Conservation (phyloP, 495 filamentous ascomycete genomes). For the Lophiotrema nucula region DNA sequence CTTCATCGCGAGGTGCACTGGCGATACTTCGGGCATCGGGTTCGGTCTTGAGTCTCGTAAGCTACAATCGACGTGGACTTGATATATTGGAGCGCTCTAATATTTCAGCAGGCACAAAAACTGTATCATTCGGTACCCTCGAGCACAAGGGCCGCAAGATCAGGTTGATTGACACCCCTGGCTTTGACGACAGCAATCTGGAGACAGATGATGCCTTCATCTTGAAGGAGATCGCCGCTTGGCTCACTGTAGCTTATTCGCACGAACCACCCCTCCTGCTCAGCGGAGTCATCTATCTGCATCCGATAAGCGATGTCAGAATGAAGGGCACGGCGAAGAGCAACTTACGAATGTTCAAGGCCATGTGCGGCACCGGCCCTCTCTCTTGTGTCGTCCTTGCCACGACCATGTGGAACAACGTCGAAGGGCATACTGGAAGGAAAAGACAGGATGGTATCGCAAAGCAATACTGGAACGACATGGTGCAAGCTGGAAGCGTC, state of each 20-base stretch:
- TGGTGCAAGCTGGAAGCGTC: too few species aligned
- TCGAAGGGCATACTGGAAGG: background rate
- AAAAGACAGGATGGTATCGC: slow-evolving; percentile 37
- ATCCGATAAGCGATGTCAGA: slow-evolving; percentile 8
- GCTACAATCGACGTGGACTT: slow-evolving; percentile 14
- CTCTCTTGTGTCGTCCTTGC: slow-evolving; percentile 6
- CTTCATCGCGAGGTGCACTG: slow-evolving; percentile 9
- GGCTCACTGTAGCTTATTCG: slow-evolving; percentile 3
- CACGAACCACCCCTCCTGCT: slow-evolving; percentile 1
- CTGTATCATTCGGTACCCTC: background rate
- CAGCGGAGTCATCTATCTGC: slow-evolving; percentile 22
- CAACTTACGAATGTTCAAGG: slow-evolving; percentile 1
- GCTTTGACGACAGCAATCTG: slow-evolving; percentile 17
- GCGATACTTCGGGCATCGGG: too few species aligned
- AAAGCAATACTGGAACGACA: slow-evolving; percentile 39
- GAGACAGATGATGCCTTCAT: slow-evolving; percentile 7
- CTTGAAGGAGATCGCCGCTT: slow-evolving; percentile 8
- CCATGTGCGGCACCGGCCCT: slow-evolving; percentile 3
- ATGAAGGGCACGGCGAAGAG: slow-evolving; percentile 1
- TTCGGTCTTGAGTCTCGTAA: too few species aligned
- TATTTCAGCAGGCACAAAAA: too few species aligned
- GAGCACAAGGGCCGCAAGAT: background rate
- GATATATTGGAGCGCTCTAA: too few species aligned
- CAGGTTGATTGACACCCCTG: slow-evolving; percentile 17
- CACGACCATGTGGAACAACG: slow-evolving; percentile 13